Base-by-base conservation (phyloP, 1,139 yeast genomes). In the Yamadazyma membranifaciens region DNA sequence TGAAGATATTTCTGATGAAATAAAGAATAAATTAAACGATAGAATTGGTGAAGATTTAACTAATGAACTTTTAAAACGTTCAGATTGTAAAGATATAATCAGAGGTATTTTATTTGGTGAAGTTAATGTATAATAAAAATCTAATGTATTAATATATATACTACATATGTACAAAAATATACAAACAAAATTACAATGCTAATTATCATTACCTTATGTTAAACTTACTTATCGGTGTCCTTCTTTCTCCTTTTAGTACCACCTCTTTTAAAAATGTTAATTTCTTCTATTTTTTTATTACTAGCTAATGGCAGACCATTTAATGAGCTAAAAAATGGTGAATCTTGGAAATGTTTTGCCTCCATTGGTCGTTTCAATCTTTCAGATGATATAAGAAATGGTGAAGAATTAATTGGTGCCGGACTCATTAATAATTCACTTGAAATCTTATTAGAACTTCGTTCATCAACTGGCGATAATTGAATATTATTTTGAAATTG, bases 91-190 rank as follows among this genome's bases (percentile, higher is more conserved):
- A 44, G 75, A 66, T 27, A 69, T 87, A 11, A 74, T 76, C 15
- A 69, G 79, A 47, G 94, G 94, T 9, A 75, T 88, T n/a, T 83
- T 87, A 58, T 82, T 86, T 56, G 95, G 95, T 3, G 92, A 83
- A 52, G 36, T 59, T 14, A 54, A 54, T 37, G 60, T 64, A 41
- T 54, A 46, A 42, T 31, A 28, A 54, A 41, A 36, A 45, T 40
- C 24, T 12, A n/a, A 33, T 33, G 25, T 25, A 24, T 20, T 20
- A 20, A 20, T 20, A 20, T 20, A 20, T 20, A 20, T 20, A 20
- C 24, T 20, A 20, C 24, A 20, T 20, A 20, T 20, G 24, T 20
- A 20, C 24, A 20, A 20, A 20, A 20, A 25, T 15, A 15, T 16
- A 32, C 24, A 22, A 32, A 9, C 16, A 12, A 32, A 32, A 9